phyloP scores from a whole-genome alignment of 2,329 filamentous ascomycete genomes.

The Tolypocladium tundrense region DNA sequence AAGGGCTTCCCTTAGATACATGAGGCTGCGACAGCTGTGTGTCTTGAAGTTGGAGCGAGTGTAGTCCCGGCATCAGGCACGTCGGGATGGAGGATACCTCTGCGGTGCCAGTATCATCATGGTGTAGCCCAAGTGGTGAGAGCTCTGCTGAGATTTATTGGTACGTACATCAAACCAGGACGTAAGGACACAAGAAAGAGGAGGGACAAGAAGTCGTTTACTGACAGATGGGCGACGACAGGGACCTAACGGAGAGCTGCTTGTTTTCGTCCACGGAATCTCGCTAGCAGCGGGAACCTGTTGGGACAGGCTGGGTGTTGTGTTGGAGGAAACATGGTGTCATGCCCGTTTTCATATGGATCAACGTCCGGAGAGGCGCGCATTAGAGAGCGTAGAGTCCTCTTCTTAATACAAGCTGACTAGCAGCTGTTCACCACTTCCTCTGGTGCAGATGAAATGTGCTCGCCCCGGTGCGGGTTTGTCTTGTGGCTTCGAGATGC shows the following conservation, averaged over 20 bases:
- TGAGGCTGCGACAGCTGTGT: neutral
- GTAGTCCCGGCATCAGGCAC: neutral
- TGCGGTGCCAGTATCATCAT: neutral
- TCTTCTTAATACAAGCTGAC: neutral
- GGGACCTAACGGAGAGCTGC: neutral
- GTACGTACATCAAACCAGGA: neutral
- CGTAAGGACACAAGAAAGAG: neutral
- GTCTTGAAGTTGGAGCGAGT: too few relatives aligned
- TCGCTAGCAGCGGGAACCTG: neutral
- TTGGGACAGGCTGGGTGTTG: neutral
- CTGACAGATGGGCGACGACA: neutral
- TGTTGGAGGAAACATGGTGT: neutral
- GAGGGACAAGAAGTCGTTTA: neutral
- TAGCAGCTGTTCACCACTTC: neutral
- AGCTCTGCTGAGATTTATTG: neutral
- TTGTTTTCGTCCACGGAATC: neutral
- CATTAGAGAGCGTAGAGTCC: neutral
- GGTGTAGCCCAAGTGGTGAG: neutral
- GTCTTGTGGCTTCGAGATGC: neutral
- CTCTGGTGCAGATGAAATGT: neutral
- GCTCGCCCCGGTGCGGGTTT: too few relatives aligned
- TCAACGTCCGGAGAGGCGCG: neutral
- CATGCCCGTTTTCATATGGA: neutral
- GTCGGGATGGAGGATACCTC: neutral
- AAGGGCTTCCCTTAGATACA: constrained; percentile 40